These are phyloP conservation scores for Termitomyces sp. DNA, from an alignment of 768 basidiomycete genomes.

Conservation along the genomic window DNA sequence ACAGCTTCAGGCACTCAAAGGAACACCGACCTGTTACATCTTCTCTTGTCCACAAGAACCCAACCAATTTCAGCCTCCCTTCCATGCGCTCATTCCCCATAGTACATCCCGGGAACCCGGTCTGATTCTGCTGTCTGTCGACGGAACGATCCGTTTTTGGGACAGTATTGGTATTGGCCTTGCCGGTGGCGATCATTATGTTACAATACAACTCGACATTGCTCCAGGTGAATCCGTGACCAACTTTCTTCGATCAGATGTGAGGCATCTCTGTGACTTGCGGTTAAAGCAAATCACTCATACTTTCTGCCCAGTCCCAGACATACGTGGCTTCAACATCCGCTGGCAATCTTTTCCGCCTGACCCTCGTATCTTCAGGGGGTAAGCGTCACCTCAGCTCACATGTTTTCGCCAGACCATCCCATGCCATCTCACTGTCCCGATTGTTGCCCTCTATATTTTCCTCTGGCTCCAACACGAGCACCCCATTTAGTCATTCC, in stretches of 20 bases:
- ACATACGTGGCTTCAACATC: conserved; percentile 69
- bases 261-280: conserved; percentile 26
- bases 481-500: conserved; percentile 33
- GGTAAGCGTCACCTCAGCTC: conserved; percentile 60
- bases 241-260: conserved; percentile 60
- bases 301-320: conserved; percentile 40
- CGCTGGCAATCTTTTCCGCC: conserved; percentile 57
- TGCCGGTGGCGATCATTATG: conserved; percentile 70
- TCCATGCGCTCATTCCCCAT: conserved; percentile 66
- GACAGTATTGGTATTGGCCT: conserved; percentile 81
- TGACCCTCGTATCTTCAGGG: conserved; percentile 59
- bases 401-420: conserved; percentile 56
- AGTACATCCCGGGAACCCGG: conserved; percentile 76
- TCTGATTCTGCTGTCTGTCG: conserved; percentile 67
- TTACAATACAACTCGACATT: conserved; percentile 43
- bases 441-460: conserved; percentile 38
- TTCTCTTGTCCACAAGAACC: conserved; percentile 61
- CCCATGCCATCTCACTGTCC: conserved; percentile 36
- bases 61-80: conserved; percentile 34
- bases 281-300: conserved; percentile 2
- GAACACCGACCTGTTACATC: conserved; percentile 78
- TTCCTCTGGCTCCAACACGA: conserved; percentile 33
- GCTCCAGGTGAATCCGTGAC: conserved; percentile 55
- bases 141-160: conserved; percentile 82
- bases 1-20: conserved; percentile 46